phyloP scores from a whole-genome alignment of 371 early-diverging fungal genomes.

The Mortierella sp. region DNA sequence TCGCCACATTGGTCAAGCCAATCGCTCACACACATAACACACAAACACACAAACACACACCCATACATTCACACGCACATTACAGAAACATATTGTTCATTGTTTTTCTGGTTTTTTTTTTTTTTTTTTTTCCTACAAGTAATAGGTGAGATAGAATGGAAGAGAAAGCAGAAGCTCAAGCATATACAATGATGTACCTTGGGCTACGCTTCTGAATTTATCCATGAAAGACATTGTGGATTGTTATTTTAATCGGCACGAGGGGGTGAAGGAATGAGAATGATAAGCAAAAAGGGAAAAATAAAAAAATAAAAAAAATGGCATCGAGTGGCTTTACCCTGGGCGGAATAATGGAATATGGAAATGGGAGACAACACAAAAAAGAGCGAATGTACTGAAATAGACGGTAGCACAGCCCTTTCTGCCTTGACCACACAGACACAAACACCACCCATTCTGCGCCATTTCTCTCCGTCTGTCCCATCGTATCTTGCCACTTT shows the following conservation, averaged over 20 bases:
- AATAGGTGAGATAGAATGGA: neutral
- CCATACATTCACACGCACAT: too few relatives aligned
- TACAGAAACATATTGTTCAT: too few relatives aligned
- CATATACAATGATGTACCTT: slow-evolving; percentile 28
- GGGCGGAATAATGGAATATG: too few relatives aligned
- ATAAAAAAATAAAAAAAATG: neutral
- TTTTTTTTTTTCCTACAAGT: neutral
- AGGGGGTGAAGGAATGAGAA: neutral
- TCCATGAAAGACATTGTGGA: slow-evolving; percentile 48
- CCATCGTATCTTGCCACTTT: too few relatives aligned
- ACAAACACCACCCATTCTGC: neutral
- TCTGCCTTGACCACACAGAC: neutral
- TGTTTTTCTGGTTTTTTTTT: too few relatives aligned
- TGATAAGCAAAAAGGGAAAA: too few relatives aligned
- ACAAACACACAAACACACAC: too few relatives aligned
- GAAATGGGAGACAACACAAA: too few relatives aligned
- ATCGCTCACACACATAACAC: too few relatives aligned
- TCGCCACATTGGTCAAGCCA: too few relatives aligned
- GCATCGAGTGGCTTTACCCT: too few relatives aligned
- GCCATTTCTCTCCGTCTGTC: neutral
- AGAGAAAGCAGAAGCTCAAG: neutral
- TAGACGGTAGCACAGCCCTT: neutral
- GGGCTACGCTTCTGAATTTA: slow-evolving; percentile 48
- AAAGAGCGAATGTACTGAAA: too few relatives aligned
- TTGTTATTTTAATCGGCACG: neutral